These are phyloP conservation scores for Trichophyton benhamiae DNA, from an alignment of 2,329 filamentous ascomycete species.

Conservation along the genomic window DNA sequence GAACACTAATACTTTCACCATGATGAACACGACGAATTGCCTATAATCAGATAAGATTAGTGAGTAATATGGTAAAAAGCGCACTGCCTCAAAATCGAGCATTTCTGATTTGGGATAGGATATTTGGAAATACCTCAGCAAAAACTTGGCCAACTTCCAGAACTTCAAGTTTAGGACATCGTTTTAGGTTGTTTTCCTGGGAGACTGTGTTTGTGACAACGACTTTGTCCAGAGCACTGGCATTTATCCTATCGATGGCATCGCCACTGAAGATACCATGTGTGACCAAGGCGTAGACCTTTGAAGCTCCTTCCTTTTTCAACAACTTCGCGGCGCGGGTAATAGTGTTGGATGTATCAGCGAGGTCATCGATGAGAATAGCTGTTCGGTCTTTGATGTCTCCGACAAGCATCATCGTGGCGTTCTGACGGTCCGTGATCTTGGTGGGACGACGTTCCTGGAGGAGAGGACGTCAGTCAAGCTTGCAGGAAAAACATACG, in stretches of 20 bases:
- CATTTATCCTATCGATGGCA: conserved; percentile 86
- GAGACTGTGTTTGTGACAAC: conserved; percentile 93
- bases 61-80: conserved; percentile 6
- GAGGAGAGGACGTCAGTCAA: conserved; percentile 17
- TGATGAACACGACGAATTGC: conserved; percentile 92
- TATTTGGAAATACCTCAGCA: conserved; percentile 53
- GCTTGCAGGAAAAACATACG: conserved; percentile 4
- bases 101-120: not conserved
- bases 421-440: conserved; percentile 67
- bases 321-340: conserved; percentile 92
- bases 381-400: conserved; percentile 69
- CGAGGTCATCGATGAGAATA: conserved; percentile 87
- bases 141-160: conserved; percentile 82
- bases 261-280: conserved; percentile 93
- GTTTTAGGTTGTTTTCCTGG: conserved; percentile 63
- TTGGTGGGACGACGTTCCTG: conserved; percentile 80
- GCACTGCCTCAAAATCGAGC: conserved; percentile 5
- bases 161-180: conserved; percentile 81
- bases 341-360: conserved; percentile 94
- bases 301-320: conserved; percentile 81
- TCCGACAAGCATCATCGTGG: conserved; percentile 89
- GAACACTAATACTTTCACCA: conserved; percentile 90
- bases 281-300: conserved; percentile 82
- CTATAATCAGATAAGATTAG: conserved; percentile 25
- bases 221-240: conserved; percentile 82